Evolutionary conservation across 2,329 filamentous ascomycete genomes (phyloP).

Genomic region (Mycosphaerella arachidis): DNA sequence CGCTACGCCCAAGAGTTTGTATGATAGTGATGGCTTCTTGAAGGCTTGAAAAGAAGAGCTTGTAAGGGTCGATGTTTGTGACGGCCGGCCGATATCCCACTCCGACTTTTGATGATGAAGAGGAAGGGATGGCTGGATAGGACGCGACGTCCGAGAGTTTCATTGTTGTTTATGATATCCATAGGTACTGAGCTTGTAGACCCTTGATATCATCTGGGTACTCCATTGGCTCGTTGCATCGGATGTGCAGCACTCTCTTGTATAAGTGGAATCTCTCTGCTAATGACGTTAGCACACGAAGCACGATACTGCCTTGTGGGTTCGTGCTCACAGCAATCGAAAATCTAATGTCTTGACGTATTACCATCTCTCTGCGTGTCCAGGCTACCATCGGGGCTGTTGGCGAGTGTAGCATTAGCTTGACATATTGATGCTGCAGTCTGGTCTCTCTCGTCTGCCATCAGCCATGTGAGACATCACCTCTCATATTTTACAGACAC

Average conservation of each 20-base stretch:
- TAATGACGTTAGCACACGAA: not conserved
- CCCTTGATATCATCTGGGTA: slow-evolving; percentile 26
- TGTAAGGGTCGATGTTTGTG: not conserved
- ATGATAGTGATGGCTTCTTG: slow-evolving; percentile 41
- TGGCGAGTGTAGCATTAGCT: too few species aligned
- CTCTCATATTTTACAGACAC: too few species aligned
- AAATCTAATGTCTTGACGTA: too few species aligned
- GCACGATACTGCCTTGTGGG: not conserved
- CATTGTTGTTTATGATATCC: not conserved
- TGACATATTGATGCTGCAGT: too few species aligned
- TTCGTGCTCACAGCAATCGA: not conserved
- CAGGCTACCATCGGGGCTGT: too few species aligned
- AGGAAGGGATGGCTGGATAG: not conserved
- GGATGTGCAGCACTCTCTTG: not conserved
- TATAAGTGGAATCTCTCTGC: not conserved
- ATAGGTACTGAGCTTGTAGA: slow-evolving; percentile 19
- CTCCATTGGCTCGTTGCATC: slow-evolving; percentile 30
- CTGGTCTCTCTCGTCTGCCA: too few species aligned
- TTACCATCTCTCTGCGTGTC: too few species aligned
- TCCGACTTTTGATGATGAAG: not conserved
- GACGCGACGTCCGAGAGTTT: not conserved
- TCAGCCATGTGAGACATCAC: too few species aligned
- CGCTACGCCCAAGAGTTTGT: slow-evolving; percentile 44
- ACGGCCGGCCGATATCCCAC: not conserved
- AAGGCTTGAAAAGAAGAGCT: slow-evolving; percentile 11